These are phyloP conservation scores for Cercospora sp. DNA, from an alignment of 2,329 filamentous ascomycete species.

Conservation along the genomic window DNA sequence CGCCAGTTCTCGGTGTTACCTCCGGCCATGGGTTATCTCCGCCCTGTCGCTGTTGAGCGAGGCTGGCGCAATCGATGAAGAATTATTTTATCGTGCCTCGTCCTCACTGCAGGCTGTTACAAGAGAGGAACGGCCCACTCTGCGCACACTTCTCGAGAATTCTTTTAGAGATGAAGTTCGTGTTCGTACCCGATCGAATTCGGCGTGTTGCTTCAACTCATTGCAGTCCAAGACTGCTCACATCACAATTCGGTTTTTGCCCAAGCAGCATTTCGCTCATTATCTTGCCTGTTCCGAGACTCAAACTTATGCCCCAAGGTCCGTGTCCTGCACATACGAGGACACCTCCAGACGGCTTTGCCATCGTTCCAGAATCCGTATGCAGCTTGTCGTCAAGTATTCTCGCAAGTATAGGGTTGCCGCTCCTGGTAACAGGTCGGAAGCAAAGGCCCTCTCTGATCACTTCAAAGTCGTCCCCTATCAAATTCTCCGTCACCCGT, in stretches of 20 bases:
- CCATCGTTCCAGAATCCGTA: slow-evolving; percentile 49
- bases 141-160: too few relatives aligned
- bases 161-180: not conserved
- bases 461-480: slow-evolving; percentile 60
- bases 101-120: not conserved
- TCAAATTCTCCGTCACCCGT: slow-evolving; percentile 50
- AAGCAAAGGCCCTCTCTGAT: slow-evolving; percentile 70
- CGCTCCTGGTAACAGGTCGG: slow-evolving; percentile 65
- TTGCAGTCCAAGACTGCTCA: slow-evolving; percentile 51
- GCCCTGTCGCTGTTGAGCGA: not conserved
- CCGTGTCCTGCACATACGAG: slow-evolving; percentile 87
- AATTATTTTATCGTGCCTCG: not conserved
- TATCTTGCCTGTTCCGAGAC: slow-evolving; percentile 67
- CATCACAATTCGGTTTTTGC: slow-evolving; percentile 54
- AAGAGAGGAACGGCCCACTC: not conserved
- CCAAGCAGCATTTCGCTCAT: slow-evolving; percentile 66
- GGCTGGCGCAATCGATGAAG: not conserved
- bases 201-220: not conserved
- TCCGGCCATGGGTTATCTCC: not conserved
- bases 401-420: slow-evolving; percentile 62
- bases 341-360: slow-evolving; percentile 62
- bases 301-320: slow-evolving; percentile 99
- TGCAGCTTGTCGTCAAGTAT: slow-evolving; percentile 53
- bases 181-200: not conserved
- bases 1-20: not conserved